Conservation (phyloP, 768 basidiomycete genomes). For the Pulveroboletus frians region DNA sequence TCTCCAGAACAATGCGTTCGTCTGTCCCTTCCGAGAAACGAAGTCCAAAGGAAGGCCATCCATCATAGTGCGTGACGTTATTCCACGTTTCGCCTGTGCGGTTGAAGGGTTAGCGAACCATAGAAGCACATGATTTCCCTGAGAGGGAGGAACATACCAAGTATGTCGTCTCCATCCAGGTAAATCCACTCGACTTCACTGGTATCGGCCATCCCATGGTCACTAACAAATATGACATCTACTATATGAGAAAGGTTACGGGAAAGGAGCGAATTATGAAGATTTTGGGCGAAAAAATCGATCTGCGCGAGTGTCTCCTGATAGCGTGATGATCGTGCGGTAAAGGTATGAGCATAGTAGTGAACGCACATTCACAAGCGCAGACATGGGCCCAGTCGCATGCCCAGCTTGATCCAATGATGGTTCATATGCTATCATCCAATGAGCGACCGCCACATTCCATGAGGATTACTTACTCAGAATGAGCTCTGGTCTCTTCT, state of each 20-base stretch:
- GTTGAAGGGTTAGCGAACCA: background rate
- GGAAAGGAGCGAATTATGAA: constrained; percentile 56
- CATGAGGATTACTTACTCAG: constrained; percentile 42
- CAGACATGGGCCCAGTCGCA: constrained; percentile 60
- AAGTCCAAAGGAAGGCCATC: constrained; percentile 88
- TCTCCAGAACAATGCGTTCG: constrained; percentile 47
- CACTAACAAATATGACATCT: constrained; percentile 85
- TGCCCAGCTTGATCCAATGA: constrained; percentile 86
- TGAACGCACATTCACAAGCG: constrained; percentile 59
- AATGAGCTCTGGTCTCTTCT: constrained; percentile 71
- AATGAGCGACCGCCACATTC: background rate
- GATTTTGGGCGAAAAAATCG: constrained; percentile 67
- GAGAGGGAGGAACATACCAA: constrained; percentile 16
- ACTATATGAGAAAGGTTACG: constrained; percentile 81
- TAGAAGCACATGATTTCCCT: background rate
- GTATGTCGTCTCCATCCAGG: constrained; percentile 50
- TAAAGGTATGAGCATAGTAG: background rate
- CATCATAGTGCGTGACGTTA: constrained; percentile 55
- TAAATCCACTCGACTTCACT: constrained; percentile 68
- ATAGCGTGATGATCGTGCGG: background rate
- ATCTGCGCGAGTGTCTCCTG: constrained; percentile 63
- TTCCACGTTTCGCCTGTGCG: constrained; percentile 22
- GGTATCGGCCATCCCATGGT: constrained; percentile 93
- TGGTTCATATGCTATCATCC: constrained; percentile 65
- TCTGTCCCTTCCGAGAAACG: constrained; percentile 64